phyloP scores from a whole-genome alignment of 2,329 filamentous ascomycete genomes.

The Fusarium denticulatum region DNA sequence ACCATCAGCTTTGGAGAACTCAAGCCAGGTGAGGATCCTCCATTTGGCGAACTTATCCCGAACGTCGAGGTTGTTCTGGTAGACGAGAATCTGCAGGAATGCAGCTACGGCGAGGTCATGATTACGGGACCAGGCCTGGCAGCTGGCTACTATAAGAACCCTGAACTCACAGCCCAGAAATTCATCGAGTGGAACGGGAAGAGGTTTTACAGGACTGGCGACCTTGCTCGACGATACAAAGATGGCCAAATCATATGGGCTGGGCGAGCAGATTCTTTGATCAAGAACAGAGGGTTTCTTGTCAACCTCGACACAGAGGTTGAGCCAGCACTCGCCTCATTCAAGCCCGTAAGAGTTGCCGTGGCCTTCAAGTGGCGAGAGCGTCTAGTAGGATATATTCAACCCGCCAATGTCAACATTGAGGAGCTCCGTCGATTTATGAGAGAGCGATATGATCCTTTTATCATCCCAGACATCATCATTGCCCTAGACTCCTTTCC shows the following conservation, averaged over 20 bases:
- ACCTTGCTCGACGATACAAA: background rate
- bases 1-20: background rate
- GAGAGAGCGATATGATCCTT: background rate
- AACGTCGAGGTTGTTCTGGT: background rate
- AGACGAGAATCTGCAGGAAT: background rate
- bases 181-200: background rate
- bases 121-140: background rate
- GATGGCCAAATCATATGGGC: background rate
- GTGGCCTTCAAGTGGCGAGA: background rate
- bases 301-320: background rate
- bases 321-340: background rate
- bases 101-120: background rate
- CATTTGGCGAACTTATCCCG: background rate
- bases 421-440: background rate
- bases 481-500: background rate
- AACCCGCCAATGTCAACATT: background rate
- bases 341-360: background rate
- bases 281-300: background rate
- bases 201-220: background rate
- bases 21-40: background rate
- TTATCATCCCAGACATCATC: background rate
- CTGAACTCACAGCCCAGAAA: background rate
- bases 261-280: background rate
- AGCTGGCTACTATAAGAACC: background rate
- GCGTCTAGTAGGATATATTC: background rate